phyloP scores from a whole-genome alignment of 306 rosid species.

The Ormosia semicastrata region DNA sequence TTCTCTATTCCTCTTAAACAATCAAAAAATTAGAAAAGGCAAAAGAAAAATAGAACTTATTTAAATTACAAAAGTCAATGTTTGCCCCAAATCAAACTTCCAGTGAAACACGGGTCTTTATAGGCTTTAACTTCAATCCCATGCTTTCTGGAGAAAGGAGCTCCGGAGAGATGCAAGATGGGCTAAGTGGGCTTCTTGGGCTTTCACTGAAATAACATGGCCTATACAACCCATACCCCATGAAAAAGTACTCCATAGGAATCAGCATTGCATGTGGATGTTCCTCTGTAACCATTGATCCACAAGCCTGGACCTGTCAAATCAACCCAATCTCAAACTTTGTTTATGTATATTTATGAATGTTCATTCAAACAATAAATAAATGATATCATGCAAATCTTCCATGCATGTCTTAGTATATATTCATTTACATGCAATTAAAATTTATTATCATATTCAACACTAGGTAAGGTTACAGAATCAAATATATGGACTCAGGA shows the following conservation, averaged over 20 bases:
- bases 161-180: slow-evolving; percentile 88
- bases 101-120: slow-evolving; percentile 68
- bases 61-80: slow-evolving; percentile 8
- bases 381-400: neutral
- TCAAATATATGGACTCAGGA: neutral
- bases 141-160: slow-evolving; percentile 97
- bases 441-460: slow-evolving; percentile 1
- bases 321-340: slow-evolving; percentile 21
- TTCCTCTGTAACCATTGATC: slow-evolving; percentile 97
- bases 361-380: neutral
- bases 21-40: neutral
- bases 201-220: slow-evolving; percentile 68
- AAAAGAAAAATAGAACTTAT: slow-evolving; percentile 11
- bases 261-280: slow-evolving; percentile 96
- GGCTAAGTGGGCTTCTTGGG: slow-evolving; percentile 85
- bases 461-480: neutral
- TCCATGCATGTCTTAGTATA: neutral
- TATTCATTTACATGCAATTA: neutral
- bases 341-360: neutral
- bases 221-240: slow-evolving; percentile 84
- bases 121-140: slow-evolving; percentile 93
- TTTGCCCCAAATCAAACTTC: slow-evolving; percentile 30
- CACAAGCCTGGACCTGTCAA: slow-evolving; percentile 88
- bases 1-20: slow-evolving; percentile 19
- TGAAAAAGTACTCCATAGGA: slow-evolving; percentile 85